Evolutionary conservation across 2,329 filamentous ascomycete genomes (phyloP), one percentile per base, ranked within the genome.

Genomic region (Colletotrichum navitas): DNA sequence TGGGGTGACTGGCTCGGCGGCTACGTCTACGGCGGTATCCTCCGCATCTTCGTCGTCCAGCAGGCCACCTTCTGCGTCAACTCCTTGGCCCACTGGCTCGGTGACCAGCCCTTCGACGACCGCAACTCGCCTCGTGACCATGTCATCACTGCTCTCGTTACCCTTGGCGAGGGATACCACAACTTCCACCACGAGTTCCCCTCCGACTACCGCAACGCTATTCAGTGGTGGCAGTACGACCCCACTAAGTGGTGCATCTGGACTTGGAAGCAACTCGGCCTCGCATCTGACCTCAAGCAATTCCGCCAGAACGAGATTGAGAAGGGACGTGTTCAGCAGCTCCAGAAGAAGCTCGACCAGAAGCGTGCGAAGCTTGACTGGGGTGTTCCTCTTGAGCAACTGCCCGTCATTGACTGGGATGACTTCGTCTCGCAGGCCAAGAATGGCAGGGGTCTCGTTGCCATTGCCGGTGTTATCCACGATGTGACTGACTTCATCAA

Each of bases 161-260:
- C 94, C 54, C 91, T 97, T 29, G 94, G 94, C 60, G 94, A 95
- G 84, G 94, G 94, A 39, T 97, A 97, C 85, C 94, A 97, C 88
- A 97, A 97, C 88, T 97, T 97, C 88, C 94, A 97, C 85, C 94
- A 97, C 87, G 94, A 97, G 82, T 97, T 97, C 84, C 94, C 94
- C 66, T 95, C 93, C 14, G 94, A 97, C 82, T 97, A 96, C 89
- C 93, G 94, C 80, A 97, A 97, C 81, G 94, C 93, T 73, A 95
- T 96, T 76, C 87, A 94, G 83, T 97, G 94, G 93, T 92, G 91
- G 85, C 94, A 97, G 84, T 97, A 97, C 79, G 94, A 97, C 81
- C 94, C 94, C 58, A 97, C 94, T 81, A 97, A 97, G 86, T 96
- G 94, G 93, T 88, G 85, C 80, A 97, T 97, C 85, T 94, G 91